phyloP scores from a whole-genome alignment of 257 asterid genomes.

The Nicotiana knightiana region DNA sequence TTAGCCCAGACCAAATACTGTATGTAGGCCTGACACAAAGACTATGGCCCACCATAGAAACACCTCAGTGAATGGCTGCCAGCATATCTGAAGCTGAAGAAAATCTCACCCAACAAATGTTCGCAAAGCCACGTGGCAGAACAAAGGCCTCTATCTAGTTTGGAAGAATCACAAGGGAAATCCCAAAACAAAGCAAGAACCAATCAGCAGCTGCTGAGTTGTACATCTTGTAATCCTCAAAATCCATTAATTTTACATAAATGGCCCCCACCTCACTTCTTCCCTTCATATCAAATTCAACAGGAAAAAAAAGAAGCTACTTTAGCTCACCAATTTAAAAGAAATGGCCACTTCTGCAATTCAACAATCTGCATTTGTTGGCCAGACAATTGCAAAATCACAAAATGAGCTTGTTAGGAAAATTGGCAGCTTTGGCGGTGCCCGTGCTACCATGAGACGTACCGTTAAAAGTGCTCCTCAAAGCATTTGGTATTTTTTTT shows the following conservation, averaged over 20 bases:
- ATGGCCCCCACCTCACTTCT: neutral
- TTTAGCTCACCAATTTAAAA: neutral
- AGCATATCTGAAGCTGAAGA: neutral
- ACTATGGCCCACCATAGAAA: neutral
- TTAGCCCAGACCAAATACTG: no score
- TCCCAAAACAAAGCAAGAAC: slow-evolving; percentile 32
- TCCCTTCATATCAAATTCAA: slow-evolving; percentile 3
- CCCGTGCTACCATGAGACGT: slow-evolving; percentile 88
- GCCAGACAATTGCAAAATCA: slow-evolving; percentile 55
- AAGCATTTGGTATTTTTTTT: slow-evolving; percentile 61
- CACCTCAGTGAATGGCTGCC: neutral
- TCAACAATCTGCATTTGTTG: slow-evolving; percentile 70
- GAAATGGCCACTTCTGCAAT: slow-evolving; percentile 61
- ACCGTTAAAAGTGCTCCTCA: slow-evolving; percentile 78
- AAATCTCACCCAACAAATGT: slow-evolving; percentile 16
- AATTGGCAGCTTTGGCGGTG: slow-evolving; percentile 44
- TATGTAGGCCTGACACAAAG: no score
- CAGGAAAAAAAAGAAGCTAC: neutral
- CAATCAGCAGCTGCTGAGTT: slow-evolving; percentile 46
- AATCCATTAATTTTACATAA: slow-evolving; percentile 15
- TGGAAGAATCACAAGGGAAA: slow-evolving; percentile 29
- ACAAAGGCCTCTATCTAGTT: slow-evolving; percentile 24
- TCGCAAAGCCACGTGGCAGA: slow-evolving; percentile 41
- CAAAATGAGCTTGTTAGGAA: slow-evolving; percentile 61
- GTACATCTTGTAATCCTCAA: slow-evolving; percentile 39